Base-by-base conservation (phyloP, 2,329 filamentous ascomycete genomes). In the Cladophialophora immunda region DNA sequence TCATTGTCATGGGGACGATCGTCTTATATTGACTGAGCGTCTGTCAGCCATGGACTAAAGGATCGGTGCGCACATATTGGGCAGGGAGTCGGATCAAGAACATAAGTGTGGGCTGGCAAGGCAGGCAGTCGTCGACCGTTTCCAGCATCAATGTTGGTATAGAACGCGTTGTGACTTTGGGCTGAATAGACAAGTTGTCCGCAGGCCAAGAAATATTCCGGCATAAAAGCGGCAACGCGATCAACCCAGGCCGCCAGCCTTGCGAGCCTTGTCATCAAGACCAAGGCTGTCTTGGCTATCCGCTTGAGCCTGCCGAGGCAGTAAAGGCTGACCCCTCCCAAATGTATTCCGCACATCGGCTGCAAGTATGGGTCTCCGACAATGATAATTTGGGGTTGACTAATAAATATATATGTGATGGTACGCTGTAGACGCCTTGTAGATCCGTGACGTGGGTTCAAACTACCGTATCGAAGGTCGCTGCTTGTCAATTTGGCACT, bases 1-100 rank as follows among this genome's bases (percentile, higher is more conserved):
- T 62, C 60, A 67, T 66, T 50, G 57, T 62, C 57, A 54, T 52
- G 19, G 30, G 19, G 13, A 22, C 1, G 19, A 17, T 4, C 1
- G 30, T n/a, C 22, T 52, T 41, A n/a, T 53, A 6, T 19, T 29
- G 47, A 22, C n/a, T 25, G 19, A 25, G 7, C 25, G n/a, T 32
- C 32, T 54, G 41, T 27, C 11, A 41, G 58, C 47, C 47, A 54
- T 61, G 3, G 57, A 32, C 8, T 19, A 50, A n/a, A 27, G 38
- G 17, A 32, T n/a, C 27, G 6, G 22, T 25, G 9, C 11, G 22
- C 45, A 25, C 45, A 50, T 50, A 4, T 22, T 27, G 9, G 19
- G 19, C 11, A 19, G 38, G 19, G 17, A 38, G 11, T 45, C 13
- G 19, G n/a, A 19, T 19, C 38, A 5, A 19, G 38, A 19, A 45